These are phyloP conservation scores for Populus alba DNA, from an alignment of 345 rosid species.

Conservation along the genomic window DNA sequence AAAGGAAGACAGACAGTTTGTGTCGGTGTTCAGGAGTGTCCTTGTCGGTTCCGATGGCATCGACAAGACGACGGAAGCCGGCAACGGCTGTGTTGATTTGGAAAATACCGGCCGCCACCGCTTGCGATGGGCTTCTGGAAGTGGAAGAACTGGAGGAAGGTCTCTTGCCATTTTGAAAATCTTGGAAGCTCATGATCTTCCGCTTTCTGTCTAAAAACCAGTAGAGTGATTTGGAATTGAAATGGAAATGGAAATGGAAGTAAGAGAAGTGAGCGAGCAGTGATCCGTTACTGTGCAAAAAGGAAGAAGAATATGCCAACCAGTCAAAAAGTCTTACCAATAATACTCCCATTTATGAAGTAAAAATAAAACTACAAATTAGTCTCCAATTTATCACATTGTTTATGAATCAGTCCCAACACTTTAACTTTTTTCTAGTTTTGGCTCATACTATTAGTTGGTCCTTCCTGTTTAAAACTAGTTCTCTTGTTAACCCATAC, in stretches of 20 bases:
- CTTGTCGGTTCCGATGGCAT: slow-evolving; percentile 55
- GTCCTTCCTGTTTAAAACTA: too few species aligned
- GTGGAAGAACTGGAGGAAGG: slow-evolving; percentile 32
- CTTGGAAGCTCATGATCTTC: slow-evolving; percentile 55
- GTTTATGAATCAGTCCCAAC: too few species aligned
- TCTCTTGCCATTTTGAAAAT: slow-evolving; percentile 35
- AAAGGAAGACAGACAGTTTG: slow-evolving; percentile 30
- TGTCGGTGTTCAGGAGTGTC: slow-evolving; percentile 68
- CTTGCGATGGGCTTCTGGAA: slow-evolving; percentile 45
- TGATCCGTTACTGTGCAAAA: neutral
- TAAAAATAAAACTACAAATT: neutral
- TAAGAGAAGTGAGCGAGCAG: neutral
- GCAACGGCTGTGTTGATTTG: slow-evolving; percentile 68
- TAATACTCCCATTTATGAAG: neutral
- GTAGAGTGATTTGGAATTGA: neutral
- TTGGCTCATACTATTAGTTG: too few species aligned
- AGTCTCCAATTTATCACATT: too few species aligned
- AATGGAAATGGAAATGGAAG: neutral
- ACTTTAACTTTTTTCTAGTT: too few species aligned
- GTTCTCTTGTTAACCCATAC: too few species aligned
- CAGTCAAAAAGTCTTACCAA: neutral
- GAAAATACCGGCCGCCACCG: slow-evolving; percentile 62
- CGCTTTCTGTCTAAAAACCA: neutral
- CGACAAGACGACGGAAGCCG: slow-evolving; percentile 63
- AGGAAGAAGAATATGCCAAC: neutral